These are phyloP conservation scores for Phytophthora brassicae DNA, from an alignment of 352 stramenopile genomes.

Conservation along the genomic window DNA sequence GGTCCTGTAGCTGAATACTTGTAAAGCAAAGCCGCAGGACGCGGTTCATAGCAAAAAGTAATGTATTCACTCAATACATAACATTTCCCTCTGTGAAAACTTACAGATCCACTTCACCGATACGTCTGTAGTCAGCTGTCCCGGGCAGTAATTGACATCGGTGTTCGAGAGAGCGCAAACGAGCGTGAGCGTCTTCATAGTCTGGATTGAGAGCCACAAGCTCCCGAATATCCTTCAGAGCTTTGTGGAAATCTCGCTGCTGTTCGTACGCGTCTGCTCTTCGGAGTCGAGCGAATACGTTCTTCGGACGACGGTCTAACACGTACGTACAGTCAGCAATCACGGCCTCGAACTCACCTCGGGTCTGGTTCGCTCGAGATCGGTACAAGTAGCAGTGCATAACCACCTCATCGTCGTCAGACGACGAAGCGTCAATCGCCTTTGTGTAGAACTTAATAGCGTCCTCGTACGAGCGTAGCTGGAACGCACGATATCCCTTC, in stretches of 20 bases:
- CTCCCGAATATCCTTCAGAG: slow-evolving; percentile 57
- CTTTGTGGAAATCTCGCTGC: slow-evolving; percentile 59
- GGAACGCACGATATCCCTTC: slow-evolving; percentile 92
- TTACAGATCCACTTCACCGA: slow-evolving; percentile 27
- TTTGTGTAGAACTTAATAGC: slow-evolving; percentile 93
- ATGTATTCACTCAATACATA: slow-evolving; percentile 29
- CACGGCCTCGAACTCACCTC: slow-evolving; percentile 52
- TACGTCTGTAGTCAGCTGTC: slow-evolving; percentile 10
- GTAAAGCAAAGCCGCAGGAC: too few species aligned
- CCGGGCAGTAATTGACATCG: slow-evolving; percentile 44
- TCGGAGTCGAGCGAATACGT: slow-evolving; percentile 56
- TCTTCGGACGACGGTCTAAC: slow-evolving; percentile 44
- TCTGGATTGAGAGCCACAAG: slow-evolving; percentile 55
- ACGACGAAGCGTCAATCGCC: slow-evolving; percentile 63
- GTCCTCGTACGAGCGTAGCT: slow-evolving; percentile 82
- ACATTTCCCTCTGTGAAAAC: slow-evolving; percentile 12
- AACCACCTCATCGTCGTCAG: slow-evolving; percentile 50
- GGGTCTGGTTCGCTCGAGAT: slow-evolving; percentile 51
- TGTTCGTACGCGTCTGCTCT: slow-evolving; percentile 61
- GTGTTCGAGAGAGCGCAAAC: slow-evolving; percentile 44
- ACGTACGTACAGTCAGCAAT: slow-evolving; percentile 61
- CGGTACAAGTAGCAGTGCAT: slow-evolving; percentile 66
- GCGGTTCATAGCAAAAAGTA: too few species aligned
- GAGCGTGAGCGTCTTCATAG: slow-evolving; percentile 50
- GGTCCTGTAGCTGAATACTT: too few species aligned